phyloP scores from a whole-genome alignment of 305 asterid genomes.

The Plantago coronopus region DNA sequence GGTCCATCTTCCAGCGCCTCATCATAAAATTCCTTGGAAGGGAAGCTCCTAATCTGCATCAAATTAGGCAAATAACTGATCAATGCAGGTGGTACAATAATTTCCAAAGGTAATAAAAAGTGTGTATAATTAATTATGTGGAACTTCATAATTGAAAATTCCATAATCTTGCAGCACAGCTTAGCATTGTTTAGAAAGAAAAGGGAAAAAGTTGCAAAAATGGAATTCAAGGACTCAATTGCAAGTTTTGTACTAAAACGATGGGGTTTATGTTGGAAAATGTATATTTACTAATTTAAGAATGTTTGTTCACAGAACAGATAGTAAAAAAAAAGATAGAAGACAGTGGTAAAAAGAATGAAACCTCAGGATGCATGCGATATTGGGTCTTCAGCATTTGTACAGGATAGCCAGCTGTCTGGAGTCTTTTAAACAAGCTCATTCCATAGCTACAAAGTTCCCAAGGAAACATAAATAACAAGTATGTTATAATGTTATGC shows the following conservation, averaged over 20 bases:
- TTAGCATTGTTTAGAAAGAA: neutral
- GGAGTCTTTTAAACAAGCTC: constrained; percentile 92
- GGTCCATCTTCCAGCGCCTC: constrained; percentile 87
- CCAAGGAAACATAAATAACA: too few relatives aligned
- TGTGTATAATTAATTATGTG: neutral
- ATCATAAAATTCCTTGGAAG: constrained; percentile 88
- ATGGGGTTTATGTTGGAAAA: too few relatives aligned
- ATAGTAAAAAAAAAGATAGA: constrained; percentile 6
- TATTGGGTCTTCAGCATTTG: constrained; percentile 98
- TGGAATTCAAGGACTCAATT: too few relatives aligned
- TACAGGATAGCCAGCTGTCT: constrained; percentile 91
- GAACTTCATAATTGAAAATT: too few relatives aligned
- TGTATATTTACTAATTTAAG: too few relatives aligned
- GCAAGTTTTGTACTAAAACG: neutral
- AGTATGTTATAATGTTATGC: too few relatives aligned
- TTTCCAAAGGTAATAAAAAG: constrained; percentile 2
- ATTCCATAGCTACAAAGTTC: constrained; percentile 54
- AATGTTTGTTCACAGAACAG: too few relatives aligned
- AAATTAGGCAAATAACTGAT: constrained; percentile 2
- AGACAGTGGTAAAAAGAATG: constrained; percentile 5
- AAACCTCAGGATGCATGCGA: constrained; percentile 98
- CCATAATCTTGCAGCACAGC: too few relatives aligned
- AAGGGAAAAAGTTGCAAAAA: neutral
- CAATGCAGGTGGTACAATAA: neutral
- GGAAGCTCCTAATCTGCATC: constrained; percentile 85